phyloP scores from a whole-genome alignment of 2,329 filamentous ascomycete species.

The Botrytis elliptica region DNA sequence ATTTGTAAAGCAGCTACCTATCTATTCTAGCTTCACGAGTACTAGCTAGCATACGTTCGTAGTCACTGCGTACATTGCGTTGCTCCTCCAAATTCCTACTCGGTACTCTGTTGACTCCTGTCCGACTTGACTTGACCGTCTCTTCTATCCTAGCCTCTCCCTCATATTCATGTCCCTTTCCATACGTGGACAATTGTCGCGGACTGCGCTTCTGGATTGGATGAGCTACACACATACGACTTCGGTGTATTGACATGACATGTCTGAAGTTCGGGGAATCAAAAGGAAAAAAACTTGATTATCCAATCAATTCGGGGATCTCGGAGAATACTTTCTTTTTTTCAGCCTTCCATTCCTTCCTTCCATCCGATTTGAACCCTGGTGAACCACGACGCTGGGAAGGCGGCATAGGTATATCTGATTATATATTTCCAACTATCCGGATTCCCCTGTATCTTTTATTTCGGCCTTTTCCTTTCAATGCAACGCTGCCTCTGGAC shows the following conservation, averaged over 20 bases:
- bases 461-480: slow-evolving; percentile 11
- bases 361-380: slow-evolving; percentile 15
- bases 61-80: neutral
- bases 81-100: neutral
- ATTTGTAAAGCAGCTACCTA: neutral
- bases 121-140: neutral
- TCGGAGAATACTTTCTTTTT: slow-evolving; percentile 12
- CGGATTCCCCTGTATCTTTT: neutral
- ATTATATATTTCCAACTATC: slow-evolving; percentile 5
- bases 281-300: neutral
- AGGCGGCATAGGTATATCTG: slow-evolving; percentile 8
- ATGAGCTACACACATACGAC: neutral
- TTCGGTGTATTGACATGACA: neutral
- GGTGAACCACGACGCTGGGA: slow-evolving; percentile 21
- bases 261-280: slow-evolving; percentile 4
- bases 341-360: slow-evolving; percentile 20
- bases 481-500: slow-evolving; percentile 10
- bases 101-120: neutral
- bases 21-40: slow-evolving; percentile 4
- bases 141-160: neutral
- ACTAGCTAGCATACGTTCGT: neutral
- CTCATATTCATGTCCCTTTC: neutral
- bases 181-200: neutral
- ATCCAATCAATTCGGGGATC: slow-evolving; percentile 18
- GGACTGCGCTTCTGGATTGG: neutral